These are phyloP conservation scores for Amaranthus hypochondriacus DNA, from an alignment of 148 eudicot genomes.

Conservation along the genomic window DNA sequence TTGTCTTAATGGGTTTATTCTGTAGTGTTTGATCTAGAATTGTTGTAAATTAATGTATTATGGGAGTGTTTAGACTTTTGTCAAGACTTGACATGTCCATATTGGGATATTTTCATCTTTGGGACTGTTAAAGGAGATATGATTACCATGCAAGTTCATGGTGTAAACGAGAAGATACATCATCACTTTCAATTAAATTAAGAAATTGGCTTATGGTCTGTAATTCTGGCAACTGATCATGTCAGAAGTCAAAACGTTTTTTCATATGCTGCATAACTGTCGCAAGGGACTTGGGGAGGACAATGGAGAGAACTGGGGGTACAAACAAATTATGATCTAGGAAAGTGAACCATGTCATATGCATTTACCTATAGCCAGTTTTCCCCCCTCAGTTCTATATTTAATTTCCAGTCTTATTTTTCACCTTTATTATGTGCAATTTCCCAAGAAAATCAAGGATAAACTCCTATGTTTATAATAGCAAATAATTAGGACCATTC, in stretches of 20 bases:
- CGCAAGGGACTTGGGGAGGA: conserved; percentile 1
- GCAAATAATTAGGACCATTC: conserved; percentile 41
- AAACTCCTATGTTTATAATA: conserved; percentile 19
- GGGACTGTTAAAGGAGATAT: not conserved
- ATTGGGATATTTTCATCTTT: not conserved
- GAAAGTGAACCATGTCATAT: not conserved
- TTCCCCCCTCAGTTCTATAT: not conserved
- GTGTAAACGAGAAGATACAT: not conserved
- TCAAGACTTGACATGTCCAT: not conserved
- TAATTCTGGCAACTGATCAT: not conserved
- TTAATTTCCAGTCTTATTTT: not conserved
- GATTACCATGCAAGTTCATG: not conserved
- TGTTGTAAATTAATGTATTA: not conserved
- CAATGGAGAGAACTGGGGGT: not conserved
- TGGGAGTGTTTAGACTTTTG: not conserved
- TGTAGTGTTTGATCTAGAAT: not conserved
- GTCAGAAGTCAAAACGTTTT: not conserved
- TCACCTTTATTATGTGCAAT: not conserved
- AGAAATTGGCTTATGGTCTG: not conserved
- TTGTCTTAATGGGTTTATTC: not conserved
- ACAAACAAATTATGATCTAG: not conserved
- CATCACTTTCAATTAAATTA: not conserved
- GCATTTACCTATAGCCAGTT: not conserved
- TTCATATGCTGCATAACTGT: conserved; percentile 2
- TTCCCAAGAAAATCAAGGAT: conserved; percentile 18